phyloP scores from a whole-genome alignment of 345 rosid species.

The Moringa oleifera region DNA sequence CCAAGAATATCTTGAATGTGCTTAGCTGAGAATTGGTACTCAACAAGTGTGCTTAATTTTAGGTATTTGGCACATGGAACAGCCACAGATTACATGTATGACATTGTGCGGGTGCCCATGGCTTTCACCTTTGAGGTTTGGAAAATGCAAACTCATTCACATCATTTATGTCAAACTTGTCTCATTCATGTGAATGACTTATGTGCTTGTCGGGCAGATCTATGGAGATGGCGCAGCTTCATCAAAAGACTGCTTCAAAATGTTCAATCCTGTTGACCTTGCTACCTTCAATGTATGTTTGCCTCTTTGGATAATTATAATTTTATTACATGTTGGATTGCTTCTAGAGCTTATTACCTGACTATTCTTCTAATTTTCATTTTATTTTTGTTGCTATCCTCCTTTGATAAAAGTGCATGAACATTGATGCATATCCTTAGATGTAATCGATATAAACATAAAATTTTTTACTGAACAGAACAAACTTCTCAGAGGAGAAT shows the following conservation, averaged over 20 bases:
- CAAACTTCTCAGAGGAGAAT: too few species aligned
- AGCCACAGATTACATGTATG: slow-evolving; percentile 94
- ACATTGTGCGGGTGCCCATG: slow-evolving; percentile 79
- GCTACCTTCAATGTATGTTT: slow-evolving; percentile 65
- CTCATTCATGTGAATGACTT: slow-evolving; percentile 2
- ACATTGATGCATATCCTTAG: too few species aligned
- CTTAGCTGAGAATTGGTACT: background rate
- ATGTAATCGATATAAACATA: too few species aligned
- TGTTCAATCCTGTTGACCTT: slow-evolving; percentile 86
- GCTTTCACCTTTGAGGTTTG: slow-evolving; percentile 98
- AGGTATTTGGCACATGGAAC: slow-evolving; percentile 99
- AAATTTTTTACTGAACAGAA: too few species aligned
- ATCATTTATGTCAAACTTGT: background rate
- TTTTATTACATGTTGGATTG: background rate
- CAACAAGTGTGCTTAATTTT: slow-evolving; percentile 12
- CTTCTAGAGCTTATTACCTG: background rate
- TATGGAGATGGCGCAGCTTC: slow-evolving; percentile 69
- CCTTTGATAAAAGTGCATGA: too few species aligned
- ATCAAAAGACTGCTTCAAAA: slow-evolving; percentile 79
- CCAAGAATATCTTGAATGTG: background rate
- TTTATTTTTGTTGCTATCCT: too few species aligned
- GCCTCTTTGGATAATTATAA: background rate
- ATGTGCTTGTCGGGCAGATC: slow-evolving; percentile 45
- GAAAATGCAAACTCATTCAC: slow-evolving; percentile 16
- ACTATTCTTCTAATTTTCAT: too few species aligned